Base-by-base conservation (phyloP, 2,329 filamentous ascomycete species). In the Penicillium sclerotiorum region DNA sequence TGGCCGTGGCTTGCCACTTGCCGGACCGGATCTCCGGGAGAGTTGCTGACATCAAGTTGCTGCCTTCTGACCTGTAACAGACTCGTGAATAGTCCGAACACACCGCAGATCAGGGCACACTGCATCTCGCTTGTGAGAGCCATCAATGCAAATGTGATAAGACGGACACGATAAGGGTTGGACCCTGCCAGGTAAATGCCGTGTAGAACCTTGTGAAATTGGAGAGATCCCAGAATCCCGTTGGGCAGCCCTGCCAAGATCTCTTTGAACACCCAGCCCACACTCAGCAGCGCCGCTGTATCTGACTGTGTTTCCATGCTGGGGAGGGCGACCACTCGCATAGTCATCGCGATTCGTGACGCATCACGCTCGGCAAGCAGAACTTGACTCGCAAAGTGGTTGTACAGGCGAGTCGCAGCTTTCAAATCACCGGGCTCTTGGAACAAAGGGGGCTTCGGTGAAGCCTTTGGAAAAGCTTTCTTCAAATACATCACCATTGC, bases 361-460 rank as follows among this genome's bases (percentile, higher is more conserved):
- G 66, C 63, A 22, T 67, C 62, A 50, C 65, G 68, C 22, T 72
- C 71, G 0, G 63, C 69, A 1, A 64, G 59, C 2, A 72, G 52
- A 8, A 76, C 70, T 36, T 73, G 70, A 18, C 55, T 52, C 12
- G 73, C 72, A 57, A 70, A 75, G 41, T 72, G 60, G 32, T 73
- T 62, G 54, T 76, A 76, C 23, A 72, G 56, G n/a, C 61, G 62
- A 17, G 53, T 60, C 4, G 70, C 70, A 11, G 59, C 58, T 35
- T 64, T 65, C 12, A 66, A n/a, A 44, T 74, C 62, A 15, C 71
- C 72, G 5, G 60, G 49, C 12, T 71, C 62, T 13, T 64, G 51
- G 41, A 75, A 74, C 8, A 75, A 20, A 30, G 50, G 50, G 37
- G 53, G 25, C 38, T 48, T 40, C 13, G 8, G 17, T n/a, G n/a